Conservation (phyloP, 2,329 filamentous ascomycete species). For the Cytospora schulzeri region DNA sequence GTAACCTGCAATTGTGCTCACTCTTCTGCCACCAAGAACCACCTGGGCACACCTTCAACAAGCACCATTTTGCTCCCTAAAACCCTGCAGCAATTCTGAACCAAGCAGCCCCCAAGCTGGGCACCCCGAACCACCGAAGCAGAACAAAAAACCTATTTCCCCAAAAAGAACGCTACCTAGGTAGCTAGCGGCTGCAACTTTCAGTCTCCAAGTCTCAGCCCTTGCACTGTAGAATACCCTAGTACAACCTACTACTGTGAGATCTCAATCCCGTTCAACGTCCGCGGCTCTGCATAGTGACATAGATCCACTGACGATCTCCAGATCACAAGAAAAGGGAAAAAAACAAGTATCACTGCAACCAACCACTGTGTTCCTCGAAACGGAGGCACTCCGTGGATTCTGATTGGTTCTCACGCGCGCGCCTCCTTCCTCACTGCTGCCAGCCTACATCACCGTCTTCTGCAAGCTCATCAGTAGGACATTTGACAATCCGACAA, state of each 20-base stretch:
- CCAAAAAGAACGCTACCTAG: too few species aligned
- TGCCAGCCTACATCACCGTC: too few species aligned
- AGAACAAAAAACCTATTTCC: not conserved
- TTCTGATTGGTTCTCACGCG: not conserved
- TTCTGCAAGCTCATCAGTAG: not conserved
- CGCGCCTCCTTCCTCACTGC: not conserved
- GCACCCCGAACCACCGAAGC: not conserved
- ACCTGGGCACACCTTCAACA: too few species aligned
- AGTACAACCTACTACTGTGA: not conserved
- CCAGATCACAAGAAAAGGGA: not conserved
- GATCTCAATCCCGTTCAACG: not conserved
- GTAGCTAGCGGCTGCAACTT: too few species aligned
- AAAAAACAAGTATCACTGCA: not conserved
- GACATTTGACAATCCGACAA: not conserved
- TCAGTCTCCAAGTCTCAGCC: too few species aligned
- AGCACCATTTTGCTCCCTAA: too few species aligned
- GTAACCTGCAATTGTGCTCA: not conserved
- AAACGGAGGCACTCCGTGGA: not conserved
- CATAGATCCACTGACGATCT: not conserved
- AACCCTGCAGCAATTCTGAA: too few species aligned
- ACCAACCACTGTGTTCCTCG: not conserved
- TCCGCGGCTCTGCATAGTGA: not conserved
- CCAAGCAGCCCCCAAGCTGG: too few species aligned
- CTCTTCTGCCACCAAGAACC: too few species aligned
- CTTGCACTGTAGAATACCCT: not conserved